Evolutionary conservation across 2,329 filamentous ascomycete species (phyloP).

Genomic region (Talaromyces funiculosus): DNA sequence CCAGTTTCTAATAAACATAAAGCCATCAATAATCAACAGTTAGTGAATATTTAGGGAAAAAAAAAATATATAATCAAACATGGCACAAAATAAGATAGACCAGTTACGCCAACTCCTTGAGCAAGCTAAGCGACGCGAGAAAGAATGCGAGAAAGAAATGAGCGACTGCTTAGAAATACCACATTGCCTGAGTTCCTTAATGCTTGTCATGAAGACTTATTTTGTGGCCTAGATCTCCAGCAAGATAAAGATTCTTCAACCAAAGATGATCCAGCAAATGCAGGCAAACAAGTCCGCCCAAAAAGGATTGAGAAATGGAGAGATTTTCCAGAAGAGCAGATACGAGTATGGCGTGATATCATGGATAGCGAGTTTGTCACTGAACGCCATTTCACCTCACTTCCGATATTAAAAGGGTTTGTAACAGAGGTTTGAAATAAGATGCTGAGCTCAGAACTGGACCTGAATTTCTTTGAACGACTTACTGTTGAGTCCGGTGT

Average conservation of each 20-base stretch:
- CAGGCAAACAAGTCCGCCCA: slow-evolving; percentile 17
- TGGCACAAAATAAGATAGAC: too few relatives aligned
- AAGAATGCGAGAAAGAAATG: too few relatives aligned
- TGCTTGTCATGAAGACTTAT: slow-evolving; percentile 17
- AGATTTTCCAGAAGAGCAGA: slow-evolving; percentile 11
- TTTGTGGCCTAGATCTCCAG: slow-evolving; percentile 16
- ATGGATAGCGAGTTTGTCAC: background rate
- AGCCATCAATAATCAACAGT: too few relatives aligned
- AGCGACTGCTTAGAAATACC: too few relatives aligned
- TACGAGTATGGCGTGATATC: background rate
- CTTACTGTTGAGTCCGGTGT: background rate
- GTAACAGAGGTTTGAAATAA: background rate
- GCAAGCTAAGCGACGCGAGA: too few relatives aligned
- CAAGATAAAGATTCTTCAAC: slow-evolving; percentile 16
- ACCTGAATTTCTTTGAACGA: background rate
- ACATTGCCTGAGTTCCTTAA: slow-evolving; percentile 18
- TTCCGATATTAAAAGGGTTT: background rate
- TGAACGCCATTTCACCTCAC: background rate
- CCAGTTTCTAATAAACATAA: too few relatives aligned
- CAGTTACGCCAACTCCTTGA: too few relatives aligned
- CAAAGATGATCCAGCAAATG: slow-evolving; percentile 18
- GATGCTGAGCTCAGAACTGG: background rate
- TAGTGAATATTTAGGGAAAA: too few relatives aligned
- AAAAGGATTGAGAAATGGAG: slow-evolving; percentile 16
- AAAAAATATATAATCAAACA: too few relatives aligned